A percentile compares a stretch with the other conserved stretches of the same genome.
Evolutionary conservation across 1,284 basidiomycete genomes (phyloP).

Genomic region (Boletus sp.): DNA sequence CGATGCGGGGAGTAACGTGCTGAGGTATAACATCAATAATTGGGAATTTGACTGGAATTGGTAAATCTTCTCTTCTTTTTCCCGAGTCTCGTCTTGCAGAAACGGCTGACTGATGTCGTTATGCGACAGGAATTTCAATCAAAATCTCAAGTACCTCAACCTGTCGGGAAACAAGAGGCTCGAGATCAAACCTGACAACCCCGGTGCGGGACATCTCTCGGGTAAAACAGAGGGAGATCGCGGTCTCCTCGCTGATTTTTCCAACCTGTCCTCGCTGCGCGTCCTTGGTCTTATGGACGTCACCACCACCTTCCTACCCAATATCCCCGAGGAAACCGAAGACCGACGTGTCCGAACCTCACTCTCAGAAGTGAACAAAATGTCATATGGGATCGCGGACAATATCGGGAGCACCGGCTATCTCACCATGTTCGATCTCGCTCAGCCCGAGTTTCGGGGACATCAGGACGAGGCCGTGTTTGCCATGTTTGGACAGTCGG

Average conservation of each 20-base stretch:
- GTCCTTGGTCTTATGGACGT: conserved; percentile 98
- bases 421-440: conserved; percentile 91
- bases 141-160: conserved; percentile 88
- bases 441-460: conserved; percentile 85
- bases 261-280: conserved; percentile 77
- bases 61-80: conserved; percentile 44
- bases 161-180: conserved; percentile 85
- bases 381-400: conserved; percentile 98
- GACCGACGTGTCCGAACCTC: conserved; percentile 93
- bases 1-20: conserved; percentile 92
- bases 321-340: conserved; percentile 89
- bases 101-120: conserved; percentile 6
- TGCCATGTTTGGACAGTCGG: conserved; percentile 89
- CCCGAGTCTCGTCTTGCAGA: neutral
- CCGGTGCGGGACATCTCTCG: conserved; percentile 19
- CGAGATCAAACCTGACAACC: conserved; percentile 75
- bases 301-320: conserved; percentile 76
- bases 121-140: conserved; percentile 89
- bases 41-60: conserved; percentile 99
- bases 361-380: conserved; percentile 84
- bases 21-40: conserved; percentile 99
- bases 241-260: conserved; percentile 78
- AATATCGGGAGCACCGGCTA: conserved; percentile 80
- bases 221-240: conserved; percentile 24
- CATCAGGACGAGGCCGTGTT: conserved; percentile 86